Base-by-base conservation (phyloP, 306 rosid genomes). In the Canavalia ensiformis region DNA sequence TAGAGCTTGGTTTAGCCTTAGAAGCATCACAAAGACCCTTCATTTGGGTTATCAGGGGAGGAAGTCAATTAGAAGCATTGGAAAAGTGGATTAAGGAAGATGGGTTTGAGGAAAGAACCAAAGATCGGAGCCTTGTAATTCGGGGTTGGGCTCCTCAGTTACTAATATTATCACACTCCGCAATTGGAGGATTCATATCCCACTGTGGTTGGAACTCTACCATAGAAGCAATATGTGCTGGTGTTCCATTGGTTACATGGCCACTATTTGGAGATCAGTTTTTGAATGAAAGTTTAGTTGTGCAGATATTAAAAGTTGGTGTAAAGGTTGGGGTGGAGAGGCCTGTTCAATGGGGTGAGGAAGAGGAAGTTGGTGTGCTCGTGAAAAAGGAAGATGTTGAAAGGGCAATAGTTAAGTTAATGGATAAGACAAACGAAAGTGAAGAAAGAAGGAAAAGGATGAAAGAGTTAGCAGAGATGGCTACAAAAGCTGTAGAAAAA, bases 131-230 rank as follows among this genome's bases (percentile, higher is more conserved):
- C 7, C 55, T 88, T 35, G 0, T 90, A 1, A 83, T 90, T 55
- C 46, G 81, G 9, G 97, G 92, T 8, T 91, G 94, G 97, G 91
- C 94, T 31, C 92, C 92, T 30, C 94, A 90, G 8, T 45, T 84
- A 9, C 10, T 81, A 8, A 85, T 91, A 18, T 7, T 90, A 18
- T 84, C 94, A 10, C 97, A 88, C 72, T 77, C 67, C 52, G 49
- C 94, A 6, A n/a, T 80, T 34, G 89, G 90, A 25, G 94, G 91
- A 9, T 90, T 90, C 42, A 6, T 88, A 63, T 86, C 90, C 44
- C 94, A 90, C 46, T 91, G 94, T 69, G 94, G 92, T 4, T 90
- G 94, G 97, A 88, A 88, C 68, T 91, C 94, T 6, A 74, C 78
- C 0, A 11, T 88, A 1, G 97, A 90, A 68, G 89, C 89, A 11